Evolutionary conservation across 1,139 yeast genomes (phyloP), one percentile per base, ranked within the genome.

Genomic region (Yueomyces sp.): DNA sequence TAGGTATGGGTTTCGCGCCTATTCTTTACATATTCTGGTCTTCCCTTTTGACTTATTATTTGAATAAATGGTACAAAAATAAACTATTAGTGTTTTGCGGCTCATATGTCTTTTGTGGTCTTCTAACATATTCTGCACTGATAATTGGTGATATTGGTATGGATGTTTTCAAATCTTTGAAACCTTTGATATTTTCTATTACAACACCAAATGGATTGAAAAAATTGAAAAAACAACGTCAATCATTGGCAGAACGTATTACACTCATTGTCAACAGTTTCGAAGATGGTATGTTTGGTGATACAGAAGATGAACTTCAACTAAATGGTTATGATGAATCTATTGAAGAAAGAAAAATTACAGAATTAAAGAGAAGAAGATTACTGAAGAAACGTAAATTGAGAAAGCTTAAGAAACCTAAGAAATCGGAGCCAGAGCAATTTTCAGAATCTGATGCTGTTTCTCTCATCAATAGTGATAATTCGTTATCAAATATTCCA

Each of bases 101-200:
- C 28, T 58, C 62, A n/a, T 65, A 65, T 46, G 43, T 57, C 8
- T 44, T 59, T 3, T 57, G 91, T 45, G 86, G 82, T 1, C 59
- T 73, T 36, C 77, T 89, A 29, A 84, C 96, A 1, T 89, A 85
- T 59, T 78, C 95, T 27, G 95, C 97, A 0, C 69, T 91, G 50
- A 70, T 84, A 27, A 78, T 87, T 43, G 97, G 98, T 42, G 98
- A 91, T 63, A 84, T 81, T 50, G 97, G 98, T 26, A 71, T 85
- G 75, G 97, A 91, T 59, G 69, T 85, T 41, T 75, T 82, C 62
- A 86, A 87, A 58, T 79, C 94, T 4, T 66, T 89, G 48, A 72
- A 87, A 49, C 96, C 97, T 1, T 66, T 89, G 41, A 81, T 86
- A 57, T 65, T 87, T 38, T 81, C 95, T 1, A 64, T 89, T 36